Evolutionary conservation across 805 yeast genomes (phyloP).

Genomic region (Lipomyces yamadae): DNA sequence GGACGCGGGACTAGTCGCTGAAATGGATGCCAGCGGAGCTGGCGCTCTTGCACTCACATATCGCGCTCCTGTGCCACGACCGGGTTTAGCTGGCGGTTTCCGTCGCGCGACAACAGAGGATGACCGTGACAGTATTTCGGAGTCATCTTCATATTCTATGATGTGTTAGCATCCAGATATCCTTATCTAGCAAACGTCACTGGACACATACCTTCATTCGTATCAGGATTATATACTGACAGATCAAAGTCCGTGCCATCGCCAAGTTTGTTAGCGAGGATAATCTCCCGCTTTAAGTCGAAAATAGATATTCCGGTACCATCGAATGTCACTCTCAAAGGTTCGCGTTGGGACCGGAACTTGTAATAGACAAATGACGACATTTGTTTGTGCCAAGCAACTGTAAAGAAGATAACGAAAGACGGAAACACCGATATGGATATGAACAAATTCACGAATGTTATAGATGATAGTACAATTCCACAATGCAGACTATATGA

Average conservation of each 20-base stretch:
- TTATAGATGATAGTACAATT: not conserved
- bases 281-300: slow-evolving; percentile 90
- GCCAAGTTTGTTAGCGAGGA: slow-evolving; percentile 76
- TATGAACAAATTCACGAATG: not conserved
- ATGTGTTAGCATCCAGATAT: slow-evolving; percentile 14
- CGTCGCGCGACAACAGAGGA: slow-evolving; percentile 78
- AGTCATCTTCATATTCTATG: slow-evolving; percentile 79
- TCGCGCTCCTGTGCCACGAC: slow-evolving; percentile 60
- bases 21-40: slow-evolving; percentile 38
- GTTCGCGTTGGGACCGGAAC: slow-evolving; percentile 80
- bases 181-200: not conserved
- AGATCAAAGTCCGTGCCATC: slow-evolving; percentile 85
- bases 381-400: slow-evolving; percentile 51
- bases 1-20: not conserved
- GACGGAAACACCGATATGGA: not conserved
- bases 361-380: slow-evolving; percentile 86
- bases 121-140: slow-evolving; percentile 88
- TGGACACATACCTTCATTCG: slow-evolving; percentile 51
- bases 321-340: slow-evolving; percentile 82
- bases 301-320: slow-evolving; percentile 97
- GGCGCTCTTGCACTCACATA: slow-evolving; percentile 54
- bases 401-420: not conserved
- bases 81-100: slow-evolving; percentile 64
- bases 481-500: not conserved
- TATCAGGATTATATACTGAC: slow-evolving; percentile 70